Evolutionary conservation across 139 green algal genomes (phyloP), one percentile per base, ranked within the genome.

Genomic region (Chlorella ohadii): DNA sequence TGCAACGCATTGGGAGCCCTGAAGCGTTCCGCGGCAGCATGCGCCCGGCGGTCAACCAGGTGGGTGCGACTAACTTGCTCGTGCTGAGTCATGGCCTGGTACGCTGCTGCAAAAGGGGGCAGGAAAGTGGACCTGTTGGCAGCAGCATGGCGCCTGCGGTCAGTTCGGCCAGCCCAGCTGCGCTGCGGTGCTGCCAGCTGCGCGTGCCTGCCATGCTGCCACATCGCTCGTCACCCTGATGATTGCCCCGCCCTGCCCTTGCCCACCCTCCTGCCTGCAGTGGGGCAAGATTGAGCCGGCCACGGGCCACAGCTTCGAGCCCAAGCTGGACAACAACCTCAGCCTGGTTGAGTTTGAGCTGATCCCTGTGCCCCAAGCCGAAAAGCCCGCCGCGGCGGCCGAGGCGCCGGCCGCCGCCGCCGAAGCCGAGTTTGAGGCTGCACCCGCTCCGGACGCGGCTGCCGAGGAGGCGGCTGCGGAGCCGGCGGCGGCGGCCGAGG

Each of bases 301-400:
- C 4, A 86, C 85, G n/a, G 88, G 78, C 22, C 28, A 72, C 2
- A 83, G 68, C 78, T 96, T 98, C 51, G 16, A 91, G 20, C 80
- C 89, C 36, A 94, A 95, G 91, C 75, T 72, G 27, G 94, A 96
- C 78, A 93, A 95, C 91, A 99, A 99, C 87, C 81, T 99, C 57
- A 98, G 94, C 0, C 72, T 95, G 27, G 79, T 98, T 12, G 96
- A 98, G 86, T 98, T 95, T 78, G 96, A 98, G 92, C 87, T 99
- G 23, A 89, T 96, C 27, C 85, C 81, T 31, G 77, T 95, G 51
- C 51, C 51, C 11, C 51, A 59, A 59, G 12, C 51, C 51, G 25
- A 68, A 33, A 27, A 36, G 20, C 51, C 51, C 51, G 36, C 34
- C 33, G 68, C 25, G 5, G 22, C 36, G 3, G 36, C 34, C 5